Evolutionary conservation across 257 asterid genomes (phyloP).

Genomic region (Primulina tabacum): DNA sequence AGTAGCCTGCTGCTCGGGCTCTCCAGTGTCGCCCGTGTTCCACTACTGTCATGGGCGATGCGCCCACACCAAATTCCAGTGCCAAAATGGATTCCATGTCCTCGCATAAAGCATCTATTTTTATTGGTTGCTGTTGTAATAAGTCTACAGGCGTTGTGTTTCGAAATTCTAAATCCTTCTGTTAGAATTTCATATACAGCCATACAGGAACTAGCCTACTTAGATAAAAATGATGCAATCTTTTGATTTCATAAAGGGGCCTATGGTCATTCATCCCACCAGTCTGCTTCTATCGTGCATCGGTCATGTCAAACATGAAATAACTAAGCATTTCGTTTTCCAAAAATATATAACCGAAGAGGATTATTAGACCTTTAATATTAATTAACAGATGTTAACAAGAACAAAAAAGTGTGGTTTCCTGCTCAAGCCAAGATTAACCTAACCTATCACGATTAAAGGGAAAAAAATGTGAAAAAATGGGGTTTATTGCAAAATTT

Average conservation of each 20-base stretch:
- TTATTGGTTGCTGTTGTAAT: background rate
- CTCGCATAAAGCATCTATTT: background rate
- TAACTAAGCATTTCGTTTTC: too few species aligned
- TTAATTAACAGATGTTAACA: background rate
- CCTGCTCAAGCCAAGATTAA: background rate
- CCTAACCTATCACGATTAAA: constrained; percentile 2
- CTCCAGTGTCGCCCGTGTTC: too few species aligned
- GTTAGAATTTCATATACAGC: too few species aligned
- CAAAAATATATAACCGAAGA: background rate
- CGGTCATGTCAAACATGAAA: background rate
- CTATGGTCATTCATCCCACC: background rate
- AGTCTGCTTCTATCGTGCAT: background rate
- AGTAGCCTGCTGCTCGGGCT: too few species aligned
- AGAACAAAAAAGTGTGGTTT: background rate
- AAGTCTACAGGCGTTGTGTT: background rate
- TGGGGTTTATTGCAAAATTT: background rate
- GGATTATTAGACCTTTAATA: background rate
- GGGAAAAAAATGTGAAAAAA: background rate
- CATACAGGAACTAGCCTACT: too few species aligned
- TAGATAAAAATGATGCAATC: too few species aligned
- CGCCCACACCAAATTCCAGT: too few species aligned
- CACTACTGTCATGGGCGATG: too few species aligned
- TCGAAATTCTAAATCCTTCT: too few species aligned
- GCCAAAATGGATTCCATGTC: too few species aligned
- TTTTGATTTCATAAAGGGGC: too few species aligned